Conservation (phyloP, 148 eudicot genomes). For the Chenopodium suecicum region DNA sequence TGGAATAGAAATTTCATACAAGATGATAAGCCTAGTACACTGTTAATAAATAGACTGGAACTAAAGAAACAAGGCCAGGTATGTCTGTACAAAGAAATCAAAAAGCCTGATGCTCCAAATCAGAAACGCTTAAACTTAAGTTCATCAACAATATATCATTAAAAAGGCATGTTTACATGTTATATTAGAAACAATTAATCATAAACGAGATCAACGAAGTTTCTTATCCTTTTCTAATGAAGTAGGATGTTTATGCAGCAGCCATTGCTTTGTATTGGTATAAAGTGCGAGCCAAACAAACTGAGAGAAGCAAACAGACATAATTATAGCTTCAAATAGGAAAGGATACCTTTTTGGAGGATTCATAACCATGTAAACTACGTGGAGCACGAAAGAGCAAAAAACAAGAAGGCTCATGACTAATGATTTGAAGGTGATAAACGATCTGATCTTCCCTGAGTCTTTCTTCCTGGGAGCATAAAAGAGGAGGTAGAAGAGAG, state of each 20-base stretch:
- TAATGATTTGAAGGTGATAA: slow-evolving; percentile 30
- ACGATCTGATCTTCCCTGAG: slow-evolving; percentile 22
- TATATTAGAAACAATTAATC: not conserved
- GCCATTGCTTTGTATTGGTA: slow-evolving; percentile 76
- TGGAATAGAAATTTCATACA: not conserved
- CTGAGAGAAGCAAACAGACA: slow-evolving; percentile 87
- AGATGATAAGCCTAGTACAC: not conserved
- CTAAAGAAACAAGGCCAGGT: not conserved
- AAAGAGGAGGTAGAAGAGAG: slow-evolving; percentile 57
- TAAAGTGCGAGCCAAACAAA: slow-evolving; percentile 58
- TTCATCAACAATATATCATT: not conserved
- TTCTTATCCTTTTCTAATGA: slow-evolving; percentile 50
- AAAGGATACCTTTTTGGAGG: slow-evolving; percentile 86
- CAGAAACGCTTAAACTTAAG: not conserved
- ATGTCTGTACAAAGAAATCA: not conserved
- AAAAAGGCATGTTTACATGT: not conserved
- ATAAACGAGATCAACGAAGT: slow-evolving; percentile 17
- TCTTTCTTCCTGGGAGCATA: slow-evolving; percentile 46
- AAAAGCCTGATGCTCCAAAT: not conserved
- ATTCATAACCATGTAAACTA: slow-evolving; percentile 48
- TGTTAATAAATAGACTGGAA: not conserved
- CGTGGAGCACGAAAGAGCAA: slow-evolving; percentile 54
- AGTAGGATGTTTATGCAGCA: slow-evolving; percentile 34
- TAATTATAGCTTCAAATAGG: slow-evolving; percentile 86
- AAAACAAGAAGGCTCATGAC: slow-evolving; percentile 31